Evolutionary conservation across 176 grass and related monocot species (phyloP).

Genomic region (Bolboschoenus planiculmis): DNA sequence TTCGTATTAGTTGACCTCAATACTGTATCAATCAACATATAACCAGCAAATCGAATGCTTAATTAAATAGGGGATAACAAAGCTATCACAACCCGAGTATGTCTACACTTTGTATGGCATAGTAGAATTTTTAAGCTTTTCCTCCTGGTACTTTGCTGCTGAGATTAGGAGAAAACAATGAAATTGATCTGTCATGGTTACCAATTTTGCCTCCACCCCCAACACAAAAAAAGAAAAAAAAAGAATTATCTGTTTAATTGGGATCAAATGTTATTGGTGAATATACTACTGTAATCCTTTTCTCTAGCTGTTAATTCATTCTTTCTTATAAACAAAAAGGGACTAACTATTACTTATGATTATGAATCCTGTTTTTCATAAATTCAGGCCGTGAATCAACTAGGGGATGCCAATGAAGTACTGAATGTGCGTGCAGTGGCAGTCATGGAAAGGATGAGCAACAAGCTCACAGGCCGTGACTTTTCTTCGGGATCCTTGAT

Average conservation of each 20-base stretch:
- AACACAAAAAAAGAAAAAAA: no score
- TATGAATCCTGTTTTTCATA: not conserved
- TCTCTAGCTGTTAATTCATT: not conserved
- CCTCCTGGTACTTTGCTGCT: not conserved
- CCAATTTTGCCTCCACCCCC: no score
- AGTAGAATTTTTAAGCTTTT: not conserved
- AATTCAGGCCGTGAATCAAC: conserved; percentile 85
- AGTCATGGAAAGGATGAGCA: conserved; percentile 96
- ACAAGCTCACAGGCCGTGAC: conserved; percentile 90
- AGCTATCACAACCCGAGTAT: not conserved
- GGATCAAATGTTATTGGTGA: not conserved
- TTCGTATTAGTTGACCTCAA: not conserved
- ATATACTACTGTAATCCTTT: not conserved
- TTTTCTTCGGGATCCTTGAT: conserved; percentile 39
- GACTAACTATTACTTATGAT: not conserved
- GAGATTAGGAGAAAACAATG: not conserved
- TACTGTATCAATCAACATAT: no score
- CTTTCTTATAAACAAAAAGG: not conserved
- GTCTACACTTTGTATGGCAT: no score
- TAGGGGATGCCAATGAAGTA: conserved; percentile 93
- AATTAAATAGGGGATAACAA: conserved; percentile 2
- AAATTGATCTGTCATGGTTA: not conserved
- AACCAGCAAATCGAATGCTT: no score
- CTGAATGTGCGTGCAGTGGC: conserved; percentile 90
- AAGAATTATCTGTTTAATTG: not conserved